A percentile compares a stretch with the other conserved stretches of the same genome.
Evolutionary conservation across 2,329 filamentous ascomycete genomes (phyloP).

Genomic region (Xylariales sp.): DNA sequence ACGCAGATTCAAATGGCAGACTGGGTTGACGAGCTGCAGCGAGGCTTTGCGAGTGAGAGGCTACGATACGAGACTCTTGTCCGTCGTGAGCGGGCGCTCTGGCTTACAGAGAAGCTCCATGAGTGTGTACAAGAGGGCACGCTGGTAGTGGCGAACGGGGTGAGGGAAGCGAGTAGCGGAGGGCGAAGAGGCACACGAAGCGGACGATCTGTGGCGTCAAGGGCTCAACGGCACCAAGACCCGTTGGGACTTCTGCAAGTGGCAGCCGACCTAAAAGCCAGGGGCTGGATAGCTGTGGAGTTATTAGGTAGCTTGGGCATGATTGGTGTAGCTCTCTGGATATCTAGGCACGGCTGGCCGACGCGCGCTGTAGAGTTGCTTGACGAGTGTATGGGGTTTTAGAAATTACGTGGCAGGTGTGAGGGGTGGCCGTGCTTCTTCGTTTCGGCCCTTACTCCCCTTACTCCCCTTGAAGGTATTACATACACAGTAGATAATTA

Average conservation of each 20-base stretch:
- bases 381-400: conserved; percentile 49
- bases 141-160: conserved; percentile 63
- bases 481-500: no score
- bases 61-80: conserved; percentile 73
- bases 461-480: no score
- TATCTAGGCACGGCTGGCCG: conserved; percentile 56
- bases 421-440: neutral
- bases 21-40: conserved; percentile 85
- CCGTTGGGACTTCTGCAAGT: conserved; percentile 82
- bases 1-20: conserved; percentile 75
- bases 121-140: conserved; percentile 76
- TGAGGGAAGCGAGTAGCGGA: conserved; percentile 46
- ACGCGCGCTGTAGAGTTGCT: conserved; percentile 46
- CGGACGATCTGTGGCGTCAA: conserved; percentile 30
- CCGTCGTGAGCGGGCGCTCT: conserved; percentile 72
- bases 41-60: conserved; percentile 79
- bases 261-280: conserved; percentile 71
- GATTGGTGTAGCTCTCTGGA: conserved; percentile 75
- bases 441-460: no score
- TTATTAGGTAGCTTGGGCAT: conserved; percentile 79
- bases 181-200: conserved; percentile 38
- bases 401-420: conserved; percentile 40
- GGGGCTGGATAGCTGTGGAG: conserved; percentile 76
- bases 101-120: conserved; percentile 74
- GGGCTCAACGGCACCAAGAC: conserved; percentile 67